phyloP scores from a whole-genome alignment of 148 eudicot genomes.

The Rhododendron mucronatum region DNA sequence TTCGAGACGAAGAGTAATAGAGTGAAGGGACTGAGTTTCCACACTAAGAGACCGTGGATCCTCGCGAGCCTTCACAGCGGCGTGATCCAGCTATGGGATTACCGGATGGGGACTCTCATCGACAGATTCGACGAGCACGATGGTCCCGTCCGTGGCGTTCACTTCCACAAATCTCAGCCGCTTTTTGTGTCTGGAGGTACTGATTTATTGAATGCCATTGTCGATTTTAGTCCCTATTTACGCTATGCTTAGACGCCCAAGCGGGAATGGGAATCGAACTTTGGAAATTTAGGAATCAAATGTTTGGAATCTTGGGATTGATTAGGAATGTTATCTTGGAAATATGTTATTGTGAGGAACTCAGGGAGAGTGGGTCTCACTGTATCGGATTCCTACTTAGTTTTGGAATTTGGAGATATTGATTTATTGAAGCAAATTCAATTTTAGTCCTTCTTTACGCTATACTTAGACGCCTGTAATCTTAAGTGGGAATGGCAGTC shows the following conservation, averaged over 20 bases:
- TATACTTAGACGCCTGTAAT: background rate
- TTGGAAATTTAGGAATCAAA: background rate
- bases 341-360: background rate
- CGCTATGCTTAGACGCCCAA: background rate
- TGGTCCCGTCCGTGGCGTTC: conserved; percentile 94
- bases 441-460: background rate
- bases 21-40: conserved; percentile 92
- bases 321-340: background rate
- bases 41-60: conserved; percentile 91
- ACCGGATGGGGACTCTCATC: conserved; percentile 87
- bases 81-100: conserved; percentile 95
- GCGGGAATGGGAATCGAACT: background rate
- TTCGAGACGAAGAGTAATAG: conserved; percentile 95
- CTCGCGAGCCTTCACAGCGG: conserved; percentile 95
- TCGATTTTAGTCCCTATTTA: background rate
- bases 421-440: background rate
- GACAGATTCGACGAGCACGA: conserved; percentile 92
- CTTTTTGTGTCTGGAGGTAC: conserved; percentile 89
- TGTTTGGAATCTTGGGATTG: background rate
- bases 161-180: conserved; percentile 84
- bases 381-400: background rate
- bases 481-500: background rate
- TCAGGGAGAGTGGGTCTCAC: background rate
- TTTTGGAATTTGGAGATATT: background rate
- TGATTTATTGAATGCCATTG: background rate